Evolutionary conservation across 805 yeast genomes (phyloP), one percentile per base, ranked within the genome.

Genomic region (Spathaspora sp.): DNA sequence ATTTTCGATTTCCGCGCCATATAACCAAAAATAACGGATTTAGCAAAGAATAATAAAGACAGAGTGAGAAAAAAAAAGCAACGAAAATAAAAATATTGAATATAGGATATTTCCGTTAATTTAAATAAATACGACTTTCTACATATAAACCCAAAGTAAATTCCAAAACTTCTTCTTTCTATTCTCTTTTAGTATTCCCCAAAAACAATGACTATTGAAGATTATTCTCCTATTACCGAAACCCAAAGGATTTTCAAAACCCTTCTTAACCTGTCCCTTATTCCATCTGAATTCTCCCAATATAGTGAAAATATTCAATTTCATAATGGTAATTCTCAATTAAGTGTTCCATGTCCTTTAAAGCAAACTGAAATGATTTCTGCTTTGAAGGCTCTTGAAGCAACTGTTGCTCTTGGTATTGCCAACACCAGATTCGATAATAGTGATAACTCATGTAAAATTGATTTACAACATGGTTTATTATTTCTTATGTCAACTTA

Each of bases 401-500:
- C 60, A 7, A 39, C 54, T 5, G 53, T 56, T 26, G 62, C 64
- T 8, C 47, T 57, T 20, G 57, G 56, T 16, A 38, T 63, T 20
- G 57, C 56, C 12, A 48, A 56, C n/a, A 23, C 47, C 2, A 44
- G 68, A 26, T 63, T 49, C 48, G 60, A 57, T 16, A 29, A 43
- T 9, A 46, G 29, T 38, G 26, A 39, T 19, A 49, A 19, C 14
- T 8, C 49, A 2, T 48, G 50, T 23, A 48, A 50, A 11, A 53
- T 57, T 23, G 57, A 65, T 39, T 46, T 64, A 17, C 63, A 63
- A 31, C 69, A 66, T 47, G 67, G 69, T 14, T 57, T 61, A 23
- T 57, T 61, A 56, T 68, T 60, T 49, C 59, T 63, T 12, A 63
- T 67, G 47, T 65, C 66, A 68, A 66, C 68, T 16, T 67, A 65